Conservation (phyloP, 164 flowering plant species). For the Santalum album region DNA sequence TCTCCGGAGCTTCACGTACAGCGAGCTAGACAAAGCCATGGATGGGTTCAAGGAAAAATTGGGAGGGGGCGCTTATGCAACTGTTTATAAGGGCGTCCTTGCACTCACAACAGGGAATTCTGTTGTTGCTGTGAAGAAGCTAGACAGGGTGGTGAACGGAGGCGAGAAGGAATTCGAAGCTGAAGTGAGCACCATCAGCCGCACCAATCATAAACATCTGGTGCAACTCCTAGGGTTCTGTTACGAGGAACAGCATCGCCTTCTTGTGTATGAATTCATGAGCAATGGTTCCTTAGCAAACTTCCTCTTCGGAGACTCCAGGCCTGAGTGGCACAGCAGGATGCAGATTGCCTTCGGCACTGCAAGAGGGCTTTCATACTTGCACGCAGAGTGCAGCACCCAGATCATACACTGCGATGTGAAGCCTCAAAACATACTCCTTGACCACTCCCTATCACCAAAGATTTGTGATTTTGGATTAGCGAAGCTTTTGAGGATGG, state of each 20-base stretch:
- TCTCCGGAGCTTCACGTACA: slow-evolving; percentile 17
- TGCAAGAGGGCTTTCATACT: slow-evolving; percentile 15
- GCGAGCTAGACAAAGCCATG: slow-evolving; percentile 16
- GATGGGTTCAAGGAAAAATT: slow-evolving; percentile 19
- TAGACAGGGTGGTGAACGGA: slow-evolving; percentile 11
- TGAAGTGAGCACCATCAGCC: slow-evolving; percentile 18
- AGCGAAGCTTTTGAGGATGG: background rate
- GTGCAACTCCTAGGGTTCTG: slow-evolving; percentile 23
- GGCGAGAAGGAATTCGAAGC: slow-evolving; percentile 21
- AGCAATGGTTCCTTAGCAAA: slow-evolving; percentile 14
- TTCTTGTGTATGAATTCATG: slow-evolving; percentile 16
- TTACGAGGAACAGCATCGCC: slow-evolving; percentile 16
- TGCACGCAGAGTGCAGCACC: slow-evolving; percentile 20
- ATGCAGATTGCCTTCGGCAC: slow-evolving; percentile 4
- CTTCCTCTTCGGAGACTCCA: slow-evolving; percentile 8
- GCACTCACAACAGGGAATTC: background rate
- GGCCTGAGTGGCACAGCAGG: slow-evolving; percentile 13
- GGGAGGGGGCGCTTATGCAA: slow-evolving; percentile 22
- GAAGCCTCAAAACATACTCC: slow-evolving; percentile 19
- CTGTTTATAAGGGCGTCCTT: slow-evolving; percentile 17
- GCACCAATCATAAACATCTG: slow-evolving; percentile 21
- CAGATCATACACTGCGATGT: slow-evolving; percentile 22
- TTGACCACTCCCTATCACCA: slow-evolving; percentile 11
- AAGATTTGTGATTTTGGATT: slow-evolving; percentile 10
- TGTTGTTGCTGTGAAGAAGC: slow-evolving; percentile 18